These are phyloP conservation scores for Pythium guiyangense DNA, from an alignment of 352 stramenopile species.

Conservation along the genomic window DNA sequence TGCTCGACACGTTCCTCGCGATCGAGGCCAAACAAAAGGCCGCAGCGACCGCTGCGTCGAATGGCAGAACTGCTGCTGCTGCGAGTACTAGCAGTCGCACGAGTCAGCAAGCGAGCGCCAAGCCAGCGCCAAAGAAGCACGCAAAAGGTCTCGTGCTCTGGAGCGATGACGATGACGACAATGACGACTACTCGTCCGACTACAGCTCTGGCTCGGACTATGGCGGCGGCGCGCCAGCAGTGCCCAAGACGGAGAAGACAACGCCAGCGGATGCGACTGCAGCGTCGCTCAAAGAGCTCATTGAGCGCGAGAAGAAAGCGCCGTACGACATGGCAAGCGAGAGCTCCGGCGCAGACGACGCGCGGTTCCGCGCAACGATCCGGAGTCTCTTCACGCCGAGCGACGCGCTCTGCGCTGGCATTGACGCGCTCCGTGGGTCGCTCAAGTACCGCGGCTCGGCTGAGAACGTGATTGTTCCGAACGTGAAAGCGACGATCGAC, in stretches of 20 bases:
- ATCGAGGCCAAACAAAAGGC: constrained; percentile 8
- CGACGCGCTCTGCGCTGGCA: constrained; percentile 59
- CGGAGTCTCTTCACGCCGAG: constrained; percentile 68
- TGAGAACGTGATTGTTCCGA: constrained; percentile 47
- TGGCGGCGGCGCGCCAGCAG: constrained; percentile 17
- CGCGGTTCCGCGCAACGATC: constrained; percentile 59
- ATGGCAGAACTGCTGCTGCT: too few species aligned
- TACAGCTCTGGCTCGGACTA: constrained; percentile 24
- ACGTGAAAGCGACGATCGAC: constrained; percentile 63
- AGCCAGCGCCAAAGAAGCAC: constrained; percentile 6
- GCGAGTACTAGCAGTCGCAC: constrained; percentile 2
- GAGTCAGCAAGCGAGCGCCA: not conserved
- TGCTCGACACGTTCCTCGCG: constrained; percentile 37
- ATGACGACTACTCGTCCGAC: constrained; percentile 47
- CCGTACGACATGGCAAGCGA: constrained; percentile 53
- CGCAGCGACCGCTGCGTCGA: not conserved
- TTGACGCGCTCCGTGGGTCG: constrained; percentile 42
- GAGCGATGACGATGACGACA: constrained; percentile 55
- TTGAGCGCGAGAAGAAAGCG: constrained; percentile 29
- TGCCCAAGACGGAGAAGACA: constrained; percentile 17
- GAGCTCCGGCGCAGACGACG: constrained; percentile 32
- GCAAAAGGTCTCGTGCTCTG: constrained; percentile 43
- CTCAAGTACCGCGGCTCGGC: constrained; percentile 56
- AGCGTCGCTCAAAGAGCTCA: constrained; percentile 4
- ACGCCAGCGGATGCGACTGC: not conserved